Evolutionary conservation across 148 eudicot species (phyloP), one percentile per base, ranked within the genome.

Genomic region (Arbutus unedo): DNA sequence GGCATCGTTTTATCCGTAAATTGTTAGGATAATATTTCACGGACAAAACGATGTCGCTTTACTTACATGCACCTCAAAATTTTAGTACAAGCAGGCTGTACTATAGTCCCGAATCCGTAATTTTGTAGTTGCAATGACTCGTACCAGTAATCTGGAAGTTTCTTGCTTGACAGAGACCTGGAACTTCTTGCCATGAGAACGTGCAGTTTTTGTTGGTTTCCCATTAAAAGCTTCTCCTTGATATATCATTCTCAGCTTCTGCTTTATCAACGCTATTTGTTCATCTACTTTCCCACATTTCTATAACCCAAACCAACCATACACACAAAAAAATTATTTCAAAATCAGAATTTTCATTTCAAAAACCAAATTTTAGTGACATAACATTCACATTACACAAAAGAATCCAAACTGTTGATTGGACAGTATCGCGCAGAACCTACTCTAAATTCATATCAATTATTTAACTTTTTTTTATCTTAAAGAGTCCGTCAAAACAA

Each of bases 221-320:
- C 92, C 92, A 23, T 90, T 90, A 66, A 90, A 90, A 13, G 88
- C 89, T 79, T 88, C 89, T 71, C 92, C 92, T 83, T 86, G 88
- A 59, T 79, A 80, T 72, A 90, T 90, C 86, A 85, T 83, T 45
- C 83, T 81, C 66, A 90, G 83, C 87, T 88, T 90, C 77, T 85
- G 92, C 83, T 87, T 88, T 71, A 90, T 80, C 79, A 90, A 47
- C 45, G 75, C 86, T 4, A 90, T 88, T 62, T 90, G 90, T 70
- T 90, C 92, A 6, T 90, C 90, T 15, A 88, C 56, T 80, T 85
- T 90, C 76, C 92, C 92, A 49, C 92, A 90, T 86, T 88, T 90
- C 92, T 90, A 83, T 85, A 38, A 64, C 21, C 59, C 6, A 54
- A 54, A 54, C 57, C 23, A 57, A 6, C 62, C 8, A 19, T 19